Conservation (phyloP, 2,329 filamentous ascomycete species). For the Colletotrichum tropicicola region DNA sequence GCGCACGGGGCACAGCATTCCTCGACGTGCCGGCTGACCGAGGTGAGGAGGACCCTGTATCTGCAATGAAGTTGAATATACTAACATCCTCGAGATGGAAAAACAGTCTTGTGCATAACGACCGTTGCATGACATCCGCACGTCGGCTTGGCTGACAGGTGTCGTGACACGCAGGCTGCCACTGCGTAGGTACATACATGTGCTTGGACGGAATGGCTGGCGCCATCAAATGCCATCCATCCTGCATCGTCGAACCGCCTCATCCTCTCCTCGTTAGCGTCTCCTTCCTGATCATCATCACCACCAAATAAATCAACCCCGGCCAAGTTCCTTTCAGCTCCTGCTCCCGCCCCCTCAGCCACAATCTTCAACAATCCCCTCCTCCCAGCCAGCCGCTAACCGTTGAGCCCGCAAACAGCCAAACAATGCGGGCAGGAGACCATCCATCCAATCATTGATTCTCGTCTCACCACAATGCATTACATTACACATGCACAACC, state of each 20-base stretch:
- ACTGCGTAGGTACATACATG: background rate
- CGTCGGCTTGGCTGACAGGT: constrained; percentile 3
- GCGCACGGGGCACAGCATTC: background rate
- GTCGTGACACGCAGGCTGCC: background rate
- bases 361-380: no score
- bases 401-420: background rate
- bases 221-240: background rate
- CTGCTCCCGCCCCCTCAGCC: no score
- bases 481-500: background rate
- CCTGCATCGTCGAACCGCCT: no score
- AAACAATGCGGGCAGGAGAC: background rate
- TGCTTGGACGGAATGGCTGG: background rate
- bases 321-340: no score
- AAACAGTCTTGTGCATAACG: no score
- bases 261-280: no score
- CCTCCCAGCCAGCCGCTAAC: no score
- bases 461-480: background rate
- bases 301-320: no score
- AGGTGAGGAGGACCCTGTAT: background rate
- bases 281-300: no score
- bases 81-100: no score
- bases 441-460: background rate
- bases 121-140: background rate
- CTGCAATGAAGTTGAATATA: no score
- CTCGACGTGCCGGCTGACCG: background rate